Base-by-base conservation (phyloP, 345 rosid genomes). In the Barbarea vulgaris region DNA sequence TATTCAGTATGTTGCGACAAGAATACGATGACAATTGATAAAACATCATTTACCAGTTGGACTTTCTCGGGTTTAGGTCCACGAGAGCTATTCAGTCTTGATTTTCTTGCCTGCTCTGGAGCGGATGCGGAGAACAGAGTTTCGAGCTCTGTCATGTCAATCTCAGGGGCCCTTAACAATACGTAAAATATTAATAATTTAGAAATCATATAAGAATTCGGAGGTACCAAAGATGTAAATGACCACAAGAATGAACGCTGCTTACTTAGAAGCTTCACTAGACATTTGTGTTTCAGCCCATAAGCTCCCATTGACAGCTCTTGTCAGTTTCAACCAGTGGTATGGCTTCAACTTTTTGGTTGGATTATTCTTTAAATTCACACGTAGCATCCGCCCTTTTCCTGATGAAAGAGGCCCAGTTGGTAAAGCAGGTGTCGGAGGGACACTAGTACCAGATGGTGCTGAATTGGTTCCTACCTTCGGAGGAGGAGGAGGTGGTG, bases 231-330 rank as follows among this genome's bases (percentile, higher is more conserved):
- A 76, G 74, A 59, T 24, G 25, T 10, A 74, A 41, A 12, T 42
- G 11, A 22, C 46, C 9, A 63, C 17, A 79, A 53, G 8, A 44
- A 44, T 56, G 60, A 74, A 70, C 59, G 66, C 75, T 64, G 80
- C 86, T 15, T 85, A 94, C 98, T 86, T 89, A 27, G 97, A 80
- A 68, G 88, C 87, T 80, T 93, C 96, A 70, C 92, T 89, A 68
- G 86, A 76, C 82, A 89, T 94, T 79, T 88, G 96, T 59, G 98
- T 79, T 82, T 94, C 98, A 34, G 97, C 98, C 98, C 98, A 94
- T 66, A 94, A 84, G 79, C 98, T 94, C 79, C 98, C 98, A 69
- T 85, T 89, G 19, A 89, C 91, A 31, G 97, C 97, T 88, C 91
- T 94, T 57, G 93, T 79, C 64, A 94, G 70, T 85, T 94, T 94